Percentiles rank a stretch among this genome's conserved stretches.
Conservation (phyloP, 1,284 basidiomycete genomes). For the Cutaneotrichosporon mucoides region DNA sequence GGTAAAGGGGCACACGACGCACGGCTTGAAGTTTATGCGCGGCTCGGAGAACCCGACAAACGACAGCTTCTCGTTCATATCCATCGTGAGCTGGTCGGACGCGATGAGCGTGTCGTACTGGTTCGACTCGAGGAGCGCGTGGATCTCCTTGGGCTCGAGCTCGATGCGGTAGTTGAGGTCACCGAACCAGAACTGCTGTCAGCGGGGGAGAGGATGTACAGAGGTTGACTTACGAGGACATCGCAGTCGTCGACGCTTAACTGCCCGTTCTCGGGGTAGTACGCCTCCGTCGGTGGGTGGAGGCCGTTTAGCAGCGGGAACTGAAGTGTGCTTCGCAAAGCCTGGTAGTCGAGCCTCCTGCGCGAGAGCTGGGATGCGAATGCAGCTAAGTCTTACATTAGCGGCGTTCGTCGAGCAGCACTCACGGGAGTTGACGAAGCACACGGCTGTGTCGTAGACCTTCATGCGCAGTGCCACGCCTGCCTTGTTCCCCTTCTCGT, state of each 20-base stretch:
- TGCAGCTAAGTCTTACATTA: conserved; percentile 53
- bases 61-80: conserved; percentile 34
- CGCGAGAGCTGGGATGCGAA: conserved; percentile 54
- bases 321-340: conserved; percentile 23
- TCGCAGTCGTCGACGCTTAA: conserved; percentile 33
- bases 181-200: conserved; percentile 42
- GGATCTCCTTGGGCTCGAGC: conserved; percentile 29
- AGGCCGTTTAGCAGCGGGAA: conserved; percentile 26
- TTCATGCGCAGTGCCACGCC: conserved; percentile 47
- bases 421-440: conserved; percentile 58
- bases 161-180: conserved; percentile 45
- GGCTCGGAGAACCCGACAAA: conserved; percentile 37
- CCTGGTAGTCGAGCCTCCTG: conserved; percentile 40
- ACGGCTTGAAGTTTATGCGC: conserved; percentile 39
- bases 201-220: not conserved
- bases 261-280: conserved; percentile 23
- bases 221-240: conserved; percentile 23
- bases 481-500: conserved; percentile 40
- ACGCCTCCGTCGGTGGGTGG: conserved; percentile 35
- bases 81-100: conserved; percentile 36
- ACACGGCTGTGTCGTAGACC: conserved; percentile 48
- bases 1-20: conserved; percentile 3
- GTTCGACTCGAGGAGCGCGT: conserved; percentile 27
- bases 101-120: conserved; percentile 33
- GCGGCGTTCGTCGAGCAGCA: conserved; percentile 25